Base-by-base conservation (phyloP, 768 basidiomycete genomes). In the Suillus occidentalis region DNA sequence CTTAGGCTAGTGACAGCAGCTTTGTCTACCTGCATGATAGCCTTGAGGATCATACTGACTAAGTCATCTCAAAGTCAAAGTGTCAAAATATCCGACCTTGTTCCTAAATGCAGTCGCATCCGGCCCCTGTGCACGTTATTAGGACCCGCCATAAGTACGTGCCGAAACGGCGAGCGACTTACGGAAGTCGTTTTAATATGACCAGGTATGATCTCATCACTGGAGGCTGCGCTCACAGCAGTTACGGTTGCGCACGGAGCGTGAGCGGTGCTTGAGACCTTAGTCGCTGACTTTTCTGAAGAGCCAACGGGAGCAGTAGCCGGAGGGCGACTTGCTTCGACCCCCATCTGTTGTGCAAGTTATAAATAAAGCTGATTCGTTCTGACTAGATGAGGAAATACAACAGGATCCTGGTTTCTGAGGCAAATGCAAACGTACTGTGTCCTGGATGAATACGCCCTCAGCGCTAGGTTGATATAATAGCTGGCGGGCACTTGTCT, bases 301-400 rank as follows among this genome's bases (percentile, higher is more conserved):
- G 28, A 25, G 34, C 42, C 52, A 13, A 34, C 10, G 8, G 42
- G 14, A 20, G 62, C 31, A 25, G 37, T 39, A 42, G 8, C 16
- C 22, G 47, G 55, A 43, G 40, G 55, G 20, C 53, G 63, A n/a
- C 55, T 66, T 56, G 62, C 42, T 57, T 66, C 62, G 8, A 20
- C 53, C 36, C 45, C 62, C 62, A 63, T 66, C 14, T 20, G 40
- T 60, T 53, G 37, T 39, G 40, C 18, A 25, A 63, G 14, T 39
- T n/a, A 31, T 59, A 28, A 61, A 61, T 57, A 37, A 28, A 40
- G 20, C 13, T 20, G 28, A 34, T 36, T n/a, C 12, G 36, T 39
- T 34, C 20, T 1, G 9, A 31, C 47, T n/a, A 36, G 37, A 40
- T 42, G 40, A 42, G 25, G 40, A 59, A 59, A 20, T 39, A 40